Evolutionary conservation across 164 flowering plant genomes (phyloP).

Genomic region (Liriodendron chinense): DNA sequence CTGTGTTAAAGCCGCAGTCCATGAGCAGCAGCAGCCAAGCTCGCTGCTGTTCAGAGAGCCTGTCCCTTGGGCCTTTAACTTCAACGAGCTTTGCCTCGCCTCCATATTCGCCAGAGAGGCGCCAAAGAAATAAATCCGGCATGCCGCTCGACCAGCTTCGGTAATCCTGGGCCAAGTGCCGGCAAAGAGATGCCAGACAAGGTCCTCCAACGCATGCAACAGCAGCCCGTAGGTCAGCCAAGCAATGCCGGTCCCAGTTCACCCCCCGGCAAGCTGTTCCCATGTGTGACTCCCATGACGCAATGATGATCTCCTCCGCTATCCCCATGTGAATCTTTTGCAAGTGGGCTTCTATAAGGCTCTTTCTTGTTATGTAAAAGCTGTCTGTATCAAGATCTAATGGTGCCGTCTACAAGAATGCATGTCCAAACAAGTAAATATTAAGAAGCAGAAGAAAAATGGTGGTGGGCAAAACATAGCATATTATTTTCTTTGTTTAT

Average conservation of each 20-base stretch:
- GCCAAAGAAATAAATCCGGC: constrained; percentile 94
- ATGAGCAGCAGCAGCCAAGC: constrained; percentile 82
- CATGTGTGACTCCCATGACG: constrained; percentile 70
- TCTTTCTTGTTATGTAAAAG: constrained; percentile 61
- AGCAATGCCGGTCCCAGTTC: constrained; percentile 67
- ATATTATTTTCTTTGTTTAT: too few species aligned
- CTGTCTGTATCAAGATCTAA: constrained; percentile 74
- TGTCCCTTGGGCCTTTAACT: constrained; percentile 84
- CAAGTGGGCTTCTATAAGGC: constrained; percentile 59
- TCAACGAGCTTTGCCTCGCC: constrained; percentile 97
- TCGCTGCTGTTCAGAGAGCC: constrained; percentile 91
- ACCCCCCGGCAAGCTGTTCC: constrained; percentile 84
- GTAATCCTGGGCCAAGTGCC: constrained; percentile 82
- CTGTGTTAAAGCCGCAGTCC: constrained; percentile 79
- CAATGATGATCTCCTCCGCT: constrained; percentile 78
- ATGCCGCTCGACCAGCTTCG: constrained; percentile 92
- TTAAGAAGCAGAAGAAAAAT: too few species aligned
- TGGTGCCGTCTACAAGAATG: constrained; percentile 67
- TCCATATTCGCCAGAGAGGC: constrained; percentile 56
- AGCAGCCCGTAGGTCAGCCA: constrained; percentile 71
- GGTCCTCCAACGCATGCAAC: constrained; percentile 76
- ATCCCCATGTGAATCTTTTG: constrained; percentile 52
- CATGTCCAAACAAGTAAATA: neutral
- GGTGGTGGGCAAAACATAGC: neutral
- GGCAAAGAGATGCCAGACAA: constrained; percentile 66